phyloP scores from a whole-genome alignment of 1,284 basidiomycete species.

The Trametes hirsuta region DNA sequence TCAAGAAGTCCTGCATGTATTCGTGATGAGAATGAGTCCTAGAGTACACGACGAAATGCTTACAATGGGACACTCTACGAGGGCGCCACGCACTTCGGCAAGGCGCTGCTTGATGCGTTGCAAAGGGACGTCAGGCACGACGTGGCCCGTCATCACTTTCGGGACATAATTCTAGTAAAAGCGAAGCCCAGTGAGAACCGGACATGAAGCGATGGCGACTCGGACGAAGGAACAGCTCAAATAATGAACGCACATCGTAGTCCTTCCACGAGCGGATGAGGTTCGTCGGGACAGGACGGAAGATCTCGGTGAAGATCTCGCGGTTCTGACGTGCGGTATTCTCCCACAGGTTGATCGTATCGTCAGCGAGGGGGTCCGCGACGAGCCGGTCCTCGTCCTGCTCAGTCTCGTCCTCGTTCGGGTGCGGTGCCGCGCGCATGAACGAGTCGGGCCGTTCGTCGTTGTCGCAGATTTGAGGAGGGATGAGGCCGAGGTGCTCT shows the following conservation, averaged over 20 bases:
- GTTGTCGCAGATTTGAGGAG: constrained; percentile 56
- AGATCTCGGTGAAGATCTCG: constrained; percentile 81
- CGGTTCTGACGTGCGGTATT: constrained; percentile 80
- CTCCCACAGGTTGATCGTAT: constrained; percentile 66
- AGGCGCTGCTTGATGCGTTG: constrained; percentile 76
- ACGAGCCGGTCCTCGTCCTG: constrained; percentile 67
- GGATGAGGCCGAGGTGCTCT: constrained; percentile 89
- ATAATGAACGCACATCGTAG: constrained; percentile 62
- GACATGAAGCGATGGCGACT: constrained; percentile 1
- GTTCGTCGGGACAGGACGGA: constrained; percentile 83
- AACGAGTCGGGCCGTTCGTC: constrained; percentile 49
- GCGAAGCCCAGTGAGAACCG: not conserved
- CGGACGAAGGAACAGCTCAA: not conserved
- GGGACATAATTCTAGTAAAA: constrained; percentile 62
- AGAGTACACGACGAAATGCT: constrained; percentile 23
- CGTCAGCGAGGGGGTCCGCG: constrained; percentile 77
- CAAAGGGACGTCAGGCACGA: constrained; percentile 67
- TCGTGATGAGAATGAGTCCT: not conserved
- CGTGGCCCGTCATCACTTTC: constrained; percentile 82
- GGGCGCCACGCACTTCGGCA: constrained; percentile 65
- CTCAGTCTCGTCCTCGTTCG: constrained; percentile 68
- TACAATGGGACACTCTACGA: constrained; percentile 81
- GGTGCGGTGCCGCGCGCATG: constrained; percentile 81
- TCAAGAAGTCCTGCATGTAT: constrained; percentile 70
- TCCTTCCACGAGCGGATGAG: constrained; percentile 76